These are phyloP conservation scores for Mesotaenium endlicherianum DNA, from an alignment of 139 green algal species.

Conservation along the genomic window DNA sequence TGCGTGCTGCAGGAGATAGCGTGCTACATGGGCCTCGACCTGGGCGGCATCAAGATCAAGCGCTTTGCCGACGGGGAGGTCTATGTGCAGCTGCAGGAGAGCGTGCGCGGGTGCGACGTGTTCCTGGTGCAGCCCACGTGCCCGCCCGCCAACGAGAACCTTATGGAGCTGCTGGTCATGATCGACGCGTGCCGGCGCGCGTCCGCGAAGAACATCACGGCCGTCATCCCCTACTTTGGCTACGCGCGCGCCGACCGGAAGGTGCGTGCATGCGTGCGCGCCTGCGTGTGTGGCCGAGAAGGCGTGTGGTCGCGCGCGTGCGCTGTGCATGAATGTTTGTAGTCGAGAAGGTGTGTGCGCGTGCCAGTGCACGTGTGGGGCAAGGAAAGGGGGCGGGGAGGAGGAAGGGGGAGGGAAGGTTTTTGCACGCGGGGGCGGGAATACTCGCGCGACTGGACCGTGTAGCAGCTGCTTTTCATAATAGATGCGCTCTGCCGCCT, in stretches of 20 bases:
- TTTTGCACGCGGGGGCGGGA: too few relatives aligned
- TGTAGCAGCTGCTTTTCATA: too few relatives aligned
- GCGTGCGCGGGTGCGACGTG: conserved; percentile 96
- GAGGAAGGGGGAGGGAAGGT: too few relatives aligned
- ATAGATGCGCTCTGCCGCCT: background rate
- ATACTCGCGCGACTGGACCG: too few relatives aligned
- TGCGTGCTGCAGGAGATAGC: conserved; percentile 77
- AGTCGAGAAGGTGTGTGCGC: too few relatives aligned
- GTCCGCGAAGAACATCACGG: conserved; percentile 91
- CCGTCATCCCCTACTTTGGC: conserved; percentile 83
- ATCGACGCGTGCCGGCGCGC: conserved; percentile 92
- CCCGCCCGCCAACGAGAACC: conserved; percentile 93
- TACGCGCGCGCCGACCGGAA: conserved; percentile 93
- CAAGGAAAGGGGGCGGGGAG: too few relatives aligned
- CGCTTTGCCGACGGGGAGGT: conserved; percentile 98
- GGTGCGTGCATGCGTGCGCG: too few relatives aligned
- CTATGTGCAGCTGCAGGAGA: conserved; percentile 96
- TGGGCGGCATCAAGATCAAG: conserved; percentile 93
- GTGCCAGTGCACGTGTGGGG: too few relatives aligned
- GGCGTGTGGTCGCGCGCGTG: too few relatives aligned
- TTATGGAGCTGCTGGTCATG: conserved; percentile 97
- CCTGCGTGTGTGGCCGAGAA: too few relatives aligned
- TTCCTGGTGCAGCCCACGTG: conserved; percentile 96
- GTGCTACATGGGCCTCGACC: conserved; percentile 91
- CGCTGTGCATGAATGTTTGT: too few relatives aligned